Base-by-base conservation (phyloP, 768 basidiomycete genomes). In the Coprinopsis strossmayeri region DNA sequence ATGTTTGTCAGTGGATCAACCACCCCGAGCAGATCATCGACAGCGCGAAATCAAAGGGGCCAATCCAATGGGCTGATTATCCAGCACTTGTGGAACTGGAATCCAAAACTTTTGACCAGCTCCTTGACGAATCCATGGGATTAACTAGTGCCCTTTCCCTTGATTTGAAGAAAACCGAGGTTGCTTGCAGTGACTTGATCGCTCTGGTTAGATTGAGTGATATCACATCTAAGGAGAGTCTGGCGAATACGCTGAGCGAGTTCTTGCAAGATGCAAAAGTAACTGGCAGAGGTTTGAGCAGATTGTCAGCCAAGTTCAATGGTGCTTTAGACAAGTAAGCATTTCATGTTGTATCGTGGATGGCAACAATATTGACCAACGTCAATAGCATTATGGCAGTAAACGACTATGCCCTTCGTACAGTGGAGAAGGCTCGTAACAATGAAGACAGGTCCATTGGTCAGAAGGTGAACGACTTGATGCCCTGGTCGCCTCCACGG, bases 301-400 rank as follows among this genome's bases (percentile, higher is more conserved):
- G 66, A 57, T 67, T 91, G 34, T 74, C 76, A 28, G 68, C 87
- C 2, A 84, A 74, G 57, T 76, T 89, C n/a, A 74, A 77, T 28
- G 84, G 86, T 27, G 78, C 85, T 0, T 82, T 90, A 1, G 88
- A 91, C 52, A 79, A 67, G 87, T 87, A 48, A 59, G 81, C 64
- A 0, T n/a, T 23, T 10, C 25, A 41, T n/a, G 21, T 38, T 15
- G 34, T n/a, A n/a, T n/a, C n/a, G n/a, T n/a, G n/a, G n/a, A n/a
- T n/a, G n/a, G n/a, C n/a, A n/a, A n/a, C n/a, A n/a, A n/a, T n/a
- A n/a, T n/a, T n/a, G n/a, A n/a, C n/a, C n/a, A n/a, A n/a, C n/a
- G n/a, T n/a, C n/a, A n/a, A n/a, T 47, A 89, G 85, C 38, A 79
- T 89, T 55, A 73, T 86, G 64, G 84, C 87, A 0, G 71, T 87